Evolutionary conservation across 352 stramenopile species (phyloP).

Genomic region (Globisporangium paroecandrum): DNA sequence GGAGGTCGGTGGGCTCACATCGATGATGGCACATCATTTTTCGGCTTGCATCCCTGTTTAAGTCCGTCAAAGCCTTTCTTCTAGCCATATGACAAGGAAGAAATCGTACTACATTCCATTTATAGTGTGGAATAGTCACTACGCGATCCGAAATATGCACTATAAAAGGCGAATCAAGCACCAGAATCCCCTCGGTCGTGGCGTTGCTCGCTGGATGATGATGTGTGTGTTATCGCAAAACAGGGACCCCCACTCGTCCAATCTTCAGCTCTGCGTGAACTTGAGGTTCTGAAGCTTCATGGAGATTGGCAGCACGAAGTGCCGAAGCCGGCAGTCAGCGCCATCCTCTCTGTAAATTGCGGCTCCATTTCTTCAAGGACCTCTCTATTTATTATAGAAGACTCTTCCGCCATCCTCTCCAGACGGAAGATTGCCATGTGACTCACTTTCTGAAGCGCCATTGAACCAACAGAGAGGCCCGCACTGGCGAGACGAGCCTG

Average conservation of each 20-base stretch:
- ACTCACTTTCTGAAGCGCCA: neutral
- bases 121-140: neutral
- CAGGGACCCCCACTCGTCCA: neutral
- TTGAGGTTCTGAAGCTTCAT: neutral
- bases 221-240: conserved; percentile 6
- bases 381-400: neutral
- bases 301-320: neutral
- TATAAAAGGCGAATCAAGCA: conserved; percentile 2
- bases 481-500: neutral
- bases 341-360: no score
- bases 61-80: neutral
- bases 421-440: neutral
- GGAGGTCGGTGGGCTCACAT: neutral
- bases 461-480: neutral
- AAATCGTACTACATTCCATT: neutral
- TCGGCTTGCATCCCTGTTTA: neutral
- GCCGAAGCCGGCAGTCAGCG: neutral
- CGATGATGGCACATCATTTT: neutral
- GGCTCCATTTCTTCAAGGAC: no score
- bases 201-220: neutral
- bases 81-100: neutral
- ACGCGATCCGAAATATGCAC: neutral
- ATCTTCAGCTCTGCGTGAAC: neutral
- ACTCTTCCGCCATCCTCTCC: neutral
- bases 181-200: neutral